Evolutionary conservation across 805 yeast genomes (phyloP).

Genomic region (Metschnikowia lachancei): DNA sequence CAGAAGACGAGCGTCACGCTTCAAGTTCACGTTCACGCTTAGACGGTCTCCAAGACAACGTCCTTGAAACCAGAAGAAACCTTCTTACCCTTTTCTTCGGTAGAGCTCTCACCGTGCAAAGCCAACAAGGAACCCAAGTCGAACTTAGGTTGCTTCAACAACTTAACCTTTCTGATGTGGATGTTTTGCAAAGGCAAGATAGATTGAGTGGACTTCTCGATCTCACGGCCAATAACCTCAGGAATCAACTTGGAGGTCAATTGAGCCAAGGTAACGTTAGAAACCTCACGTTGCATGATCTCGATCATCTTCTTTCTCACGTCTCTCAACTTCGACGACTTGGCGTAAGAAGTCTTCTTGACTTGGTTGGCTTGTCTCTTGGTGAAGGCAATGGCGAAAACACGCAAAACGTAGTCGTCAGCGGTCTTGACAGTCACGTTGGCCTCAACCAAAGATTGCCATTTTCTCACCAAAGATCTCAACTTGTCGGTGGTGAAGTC

Average conservation of each 20-base stretch:
- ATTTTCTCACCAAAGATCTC: conserved; percentile 96
- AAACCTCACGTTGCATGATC: conserved; percentile 94
- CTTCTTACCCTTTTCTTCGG: conserved; percentile 93
- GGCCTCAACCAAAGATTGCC: conserved; percentile 98
- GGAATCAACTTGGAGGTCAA: conserved; percentile 96
- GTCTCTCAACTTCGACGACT: conserved; percentile 94
- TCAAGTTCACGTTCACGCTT: conserved; percentile 29
- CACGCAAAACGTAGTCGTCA: conserved; percentile 95
- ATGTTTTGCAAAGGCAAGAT: conserved; percentile 98
- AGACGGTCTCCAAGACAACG: conserved; percentile 96
- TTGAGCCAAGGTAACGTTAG: conserved; percentile 93
- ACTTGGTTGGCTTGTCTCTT: conserved; percentile 95
- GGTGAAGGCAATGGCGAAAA: conserved; percentile 98
- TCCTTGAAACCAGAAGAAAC: conserved; percentile 97
- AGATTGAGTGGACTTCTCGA: conserved; percentile 91
- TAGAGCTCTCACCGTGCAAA: conserved; percentile 92
- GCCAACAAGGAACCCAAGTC: conserved; percentile 95
- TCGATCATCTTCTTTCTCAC: conserved; percentile 96
- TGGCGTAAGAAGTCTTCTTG: conserved; percentile 97
- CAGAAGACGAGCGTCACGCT: conserved; percentile 17
- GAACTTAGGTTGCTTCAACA: conserved; percentile 98
- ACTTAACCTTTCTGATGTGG: conserved; percentile 98
- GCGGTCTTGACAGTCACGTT: conserved; percentile 97
- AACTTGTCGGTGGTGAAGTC: conserved; percentile 98
- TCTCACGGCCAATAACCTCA: conserved; percentile 98